phyloP scores from a whole-genome alignment of 2,329 filamentous ascomycete species.

The Fusarium chaquense region DNA sequence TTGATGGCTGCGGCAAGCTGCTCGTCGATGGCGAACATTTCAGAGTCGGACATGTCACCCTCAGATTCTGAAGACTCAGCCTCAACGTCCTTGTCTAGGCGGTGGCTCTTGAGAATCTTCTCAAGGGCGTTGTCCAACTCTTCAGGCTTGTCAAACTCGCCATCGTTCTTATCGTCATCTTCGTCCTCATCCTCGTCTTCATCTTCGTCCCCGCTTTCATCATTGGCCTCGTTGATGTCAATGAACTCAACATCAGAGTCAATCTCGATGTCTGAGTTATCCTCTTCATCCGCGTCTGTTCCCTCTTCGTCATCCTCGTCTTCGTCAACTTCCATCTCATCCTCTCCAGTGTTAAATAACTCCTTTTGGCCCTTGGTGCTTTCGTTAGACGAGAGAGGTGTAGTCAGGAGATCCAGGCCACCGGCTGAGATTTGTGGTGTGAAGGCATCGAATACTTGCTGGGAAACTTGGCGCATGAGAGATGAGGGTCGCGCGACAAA shows the following conservation, averaged over 20 bases:
- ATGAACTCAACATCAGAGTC: constrained; percentile 65
- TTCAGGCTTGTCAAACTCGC: constrained; percentile 57
- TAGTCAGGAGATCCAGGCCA: constrained; percentile 73
- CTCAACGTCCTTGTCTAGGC: constrained; percentile 68
- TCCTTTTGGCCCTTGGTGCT: constrained; percentile 85
- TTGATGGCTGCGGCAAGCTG: constrained; percentile 89
- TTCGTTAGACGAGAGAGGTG: constrained; percentile 83
- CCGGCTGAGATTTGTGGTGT: constrained; percentile 78
- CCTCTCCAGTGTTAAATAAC: constrained; percentile 79
- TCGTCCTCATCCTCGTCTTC: constrained; percentile 59
- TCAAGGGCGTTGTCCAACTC: constrained; percentile 80
- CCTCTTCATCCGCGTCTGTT: constrained; percentile 58
- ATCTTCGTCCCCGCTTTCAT: constrained; percentile 58
- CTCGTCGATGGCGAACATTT: constrained; percentile 90
- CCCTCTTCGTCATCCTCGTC: constrained; percentile 56
- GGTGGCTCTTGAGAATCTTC: constrained; percentile 79
- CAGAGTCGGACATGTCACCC: constrained; percentile 92
- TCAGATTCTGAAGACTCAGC: constrained; percentile 71
- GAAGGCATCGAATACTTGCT: constrained; percentile 89
- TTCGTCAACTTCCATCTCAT: constrained; percentile 65
- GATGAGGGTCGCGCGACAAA: constrained; percentile 88
- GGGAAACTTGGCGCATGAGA: constrained; percentile 85
- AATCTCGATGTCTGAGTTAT: constrained; percentile 62
- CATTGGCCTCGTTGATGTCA: constrained; percentile 58
- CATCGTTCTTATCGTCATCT: constrained; percentile 56